These are phyloP conservation scores for Fusarium udum DNA, from an alignment of 2,329 filamentous ascomycete genomes.

Conservation along the genomic window DNA sequence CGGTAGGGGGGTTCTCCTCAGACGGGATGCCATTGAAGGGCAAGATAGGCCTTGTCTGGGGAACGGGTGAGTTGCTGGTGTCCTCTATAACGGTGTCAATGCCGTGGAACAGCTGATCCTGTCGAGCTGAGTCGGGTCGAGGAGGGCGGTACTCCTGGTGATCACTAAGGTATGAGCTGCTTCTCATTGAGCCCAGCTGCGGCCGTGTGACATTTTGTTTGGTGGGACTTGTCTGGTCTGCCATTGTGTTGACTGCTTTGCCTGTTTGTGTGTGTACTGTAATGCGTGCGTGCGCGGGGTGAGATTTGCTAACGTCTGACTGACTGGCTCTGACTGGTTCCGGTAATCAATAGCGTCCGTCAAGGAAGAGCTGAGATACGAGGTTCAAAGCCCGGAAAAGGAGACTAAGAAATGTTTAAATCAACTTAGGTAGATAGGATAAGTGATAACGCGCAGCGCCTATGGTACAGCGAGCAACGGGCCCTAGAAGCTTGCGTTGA, in stretches of 20 bases:
- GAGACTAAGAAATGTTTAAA: conserved; percentile 2
- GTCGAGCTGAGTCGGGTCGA: conserved; percentile 60
- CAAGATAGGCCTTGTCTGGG: conserved; percentile 54
- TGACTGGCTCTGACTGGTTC: conserved; percentile 10
- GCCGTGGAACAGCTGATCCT: conserved; percentile 61
- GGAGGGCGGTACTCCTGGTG: conserved; percentile 71
- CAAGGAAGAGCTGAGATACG: neutral
- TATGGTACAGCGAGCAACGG: conserved; percentile 7
- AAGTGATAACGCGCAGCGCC: neutral
- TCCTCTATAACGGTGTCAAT: conserved; percentile 74
- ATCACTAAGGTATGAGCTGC: conserved; percentile 69
- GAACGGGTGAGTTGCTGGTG: conserved; percentile 50
- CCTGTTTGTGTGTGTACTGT: neutral
- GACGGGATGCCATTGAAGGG: conserved; percentile 70
- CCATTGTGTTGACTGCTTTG: conserved; percentile 40
- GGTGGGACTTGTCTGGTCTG: conserved; percentile 45
- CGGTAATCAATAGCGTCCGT: conserved; percentile 6
- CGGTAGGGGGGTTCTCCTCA: conserved; percentile 65
- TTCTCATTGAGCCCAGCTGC: conserved; percentile 64
- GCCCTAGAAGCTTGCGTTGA: conserved; percentile 14
- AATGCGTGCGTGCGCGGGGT: conserved; percentile 19
- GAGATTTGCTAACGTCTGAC: conserved; percentile 29
- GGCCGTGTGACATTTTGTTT: conserved; percentile 54
- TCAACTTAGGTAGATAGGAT: neutral
- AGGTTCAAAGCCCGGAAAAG: neutral